Evolutionary conservation across 495 filamentous ascomycete species (phyloP).

Genomic region (Rostrohypoxylon terebratum): DNA sequence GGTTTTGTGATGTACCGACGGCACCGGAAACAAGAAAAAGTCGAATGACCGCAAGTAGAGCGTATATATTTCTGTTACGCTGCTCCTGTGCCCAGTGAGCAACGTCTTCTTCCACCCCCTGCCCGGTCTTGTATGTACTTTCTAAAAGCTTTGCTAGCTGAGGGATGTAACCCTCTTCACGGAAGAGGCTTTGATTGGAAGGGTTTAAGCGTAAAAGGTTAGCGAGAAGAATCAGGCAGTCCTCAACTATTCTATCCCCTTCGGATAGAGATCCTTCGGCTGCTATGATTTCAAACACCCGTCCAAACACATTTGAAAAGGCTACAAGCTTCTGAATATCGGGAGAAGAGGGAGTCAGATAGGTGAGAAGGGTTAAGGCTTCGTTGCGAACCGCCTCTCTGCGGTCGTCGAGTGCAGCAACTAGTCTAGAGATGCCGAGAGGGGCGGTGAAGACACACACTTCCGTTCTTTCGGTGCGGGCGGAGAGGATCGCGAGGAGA

Average conservation of each 20-base stretch:
- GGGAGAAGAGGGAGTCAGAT: constrained; percentile 62
- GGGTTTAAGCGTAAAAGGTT: constrained; percentile 90
- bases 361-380: constrained; percentile 63
- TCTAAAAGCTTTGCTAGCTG: constrained; percentile 76
- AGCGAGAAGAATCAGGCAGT: constrained; percentile 91
- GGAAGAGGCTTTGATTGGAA: constrained; percentile 93
- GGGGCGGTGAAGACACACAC: constrained; percentile 92
- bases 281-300: constrained; percentile 83
- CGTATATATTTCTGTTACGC: constrained; percentile 92
- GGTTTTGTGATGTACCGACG: constrained; percentile 82
- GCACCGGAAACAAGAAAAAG: constrained; percentile 86
- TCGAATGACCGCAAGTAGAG: constrained; percentile 83
- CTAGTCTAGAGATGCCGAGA: constrained; percentile 86
- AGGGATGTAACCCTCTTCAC: constrained; percentile 87
- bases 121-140: constrained; percentile 67
- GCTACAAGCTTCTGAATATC: constrained; percentile 93
- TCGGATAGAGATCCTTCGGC: constrained; percentile 83
- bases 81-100: constrained; percentile 80
- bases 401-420: constrained; percentile 82
- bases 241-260: constrained; percentile 91
- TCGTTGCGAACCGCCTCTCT: constrained; percentile 92
- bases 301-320: constrained; percentile 92
- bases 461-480: constrained; percentile 92
- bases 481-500: constrained; percentile 84
- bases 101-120: constrained; percentile 69